A percentile compares a stretch with the other conserved stretches of the same genome.
Evolutionary conservation across 192 early-diverging fungal species (phyloP).

Genomic region (Spizellomyces sp.): DNA sequence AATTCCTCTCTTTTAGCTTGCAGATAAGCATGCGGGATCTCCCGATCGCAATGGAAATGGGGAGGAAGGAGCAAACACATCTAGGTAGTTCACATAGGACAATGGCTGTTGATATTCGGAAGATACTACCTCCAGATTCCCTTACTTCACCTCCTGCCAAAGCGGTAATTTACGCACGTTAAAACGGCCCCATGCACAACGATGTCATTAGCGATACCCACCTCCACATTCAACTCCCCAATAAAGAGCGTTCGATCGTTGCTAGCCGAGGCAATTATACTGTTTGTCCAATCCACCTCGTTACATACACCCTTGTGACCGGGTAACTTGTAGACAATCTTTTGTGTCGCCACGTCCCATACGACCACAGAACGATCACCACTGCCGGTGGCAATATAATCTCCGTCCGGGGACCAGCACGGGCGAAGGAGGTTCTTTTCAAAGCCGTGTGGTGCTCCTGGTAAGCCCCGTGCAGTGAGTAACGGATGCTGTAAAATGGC

Average conservation of each 20-base stretch:
- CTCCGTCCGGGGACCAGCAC: conserved; percentile 84
- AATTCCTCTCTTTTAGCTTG: too few relatives aligned
- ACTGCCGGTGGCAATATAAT: conserved; percentile 78
- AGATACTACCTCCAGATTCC: too few relatives aligned
- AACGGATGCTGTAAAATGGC: background rate
- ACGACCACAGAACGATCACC: conserved; percentile 89
- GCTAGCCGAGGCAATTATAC: conserved; percentile 74
- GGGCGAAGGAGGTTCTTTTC: conserved; percentile 93
- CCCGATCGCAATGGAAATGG: too few relatives aligned
- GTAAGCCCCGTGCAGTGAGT: background rate
- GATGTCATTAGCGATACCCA: background rate
- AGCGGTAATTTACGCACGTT: too few relatives aligned
- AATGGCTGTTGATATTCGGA: too few relatives aligned
- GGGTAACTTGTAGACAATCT: conserved; percentile 91
- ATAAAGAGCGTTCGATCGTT: conserved; percentile 84
- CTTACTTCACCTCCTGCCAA: too few relatives aligned
- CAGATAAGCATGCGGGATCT: too few relatives aligned
- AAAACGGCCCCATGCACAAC: too few relatives aligned
- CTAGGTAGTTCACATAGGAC: too few relatives aligned
- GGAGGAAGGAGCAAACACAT: too few relatives aligned
- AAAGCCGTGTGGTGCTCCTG: conserved; percentile 91
- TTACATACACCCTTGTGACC: conserved; percentile 95
- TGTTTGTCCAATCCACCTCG: conserved; percentile 90
- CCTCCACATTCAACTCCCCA: conserved; percentile 43
- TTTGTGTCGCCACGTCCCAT: conserved; percentile 78